These are phyloP conservation scores for Phytomonas sp. DNA, from an alignment of 208 protist genomes.

Conservation along the genomic window DNA sequence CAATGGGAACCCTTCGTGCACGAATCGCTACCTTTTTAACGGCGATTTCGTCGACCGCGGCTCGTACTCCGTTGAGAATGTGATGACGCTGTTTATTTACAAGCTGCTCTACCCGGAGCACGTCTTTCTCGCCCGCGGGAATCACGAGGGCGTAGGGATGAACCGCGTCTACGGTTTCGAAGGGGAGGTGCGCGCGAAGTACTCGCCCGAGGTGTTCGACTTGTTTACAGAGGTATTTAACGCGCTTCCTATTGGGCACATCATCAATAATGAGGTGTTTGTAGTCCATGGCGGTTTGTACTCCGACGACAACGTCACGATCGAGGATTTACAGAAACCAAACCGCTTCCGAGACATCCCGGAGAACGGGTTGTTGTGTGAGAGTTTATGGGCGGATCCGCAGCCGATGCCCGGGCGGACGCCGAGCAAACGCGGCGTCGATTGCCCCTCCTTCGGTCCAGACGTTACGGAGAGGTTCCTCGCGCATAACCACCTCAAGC, in stretches of 20 bases:
- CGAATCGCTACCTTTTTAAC: constrained; percentile 95
- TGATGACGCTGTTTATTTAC: constrained; percentile 93
- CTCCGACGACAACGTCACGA: constrained; percentile 91
- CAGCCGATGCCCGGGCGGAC: constrained; percentile 86
- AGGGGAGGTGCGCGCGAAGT: constrained; percentile 96
- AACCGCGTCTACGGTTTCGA: constrained; percentile 98
- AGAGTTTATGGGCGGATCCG: constrained; percentile 96
- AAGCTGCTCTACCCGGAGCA: constrained; percentile 95
- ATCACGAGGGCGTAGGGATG: constrained; percentile 95
- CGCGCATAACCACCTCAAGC: constrained; percentile 89
- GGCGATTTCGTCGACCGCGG: constrained; percentile 96
- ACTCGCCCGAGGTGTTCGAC: constrained; percentile 84
- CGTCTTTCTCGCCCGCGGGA: constrained; percentile 93
- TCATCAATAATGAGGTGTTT: constrained; percentile 92
- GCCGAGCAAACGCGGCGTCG: constrained; percentile 94
- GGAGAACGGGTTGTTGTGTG: constrained; percentile 92
- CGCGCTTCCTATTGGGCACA: constrained; percentile 88
- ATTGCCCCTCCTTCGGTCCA: constrained; percentile 93
- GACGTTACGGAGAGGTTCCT: constrained; percentile 96
- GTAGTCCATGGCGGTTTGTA: constrained; percentile 97
- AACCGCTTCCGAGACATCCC: constrained; percentile 94
- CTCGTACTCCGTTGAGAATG: constrained; percentile 95
- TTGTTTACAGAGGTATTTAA: constrained; percentile 96
- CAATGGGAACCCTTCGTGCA: constrained; percentile 73
- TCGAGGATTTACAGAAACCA: constrained; percentile 93